These are phyloP conservation scores for Berkeleyomyces basicola DNA, from an alignment of 2,329 filamentous ascomycete species.

Conservation along the genomic window DNA sequence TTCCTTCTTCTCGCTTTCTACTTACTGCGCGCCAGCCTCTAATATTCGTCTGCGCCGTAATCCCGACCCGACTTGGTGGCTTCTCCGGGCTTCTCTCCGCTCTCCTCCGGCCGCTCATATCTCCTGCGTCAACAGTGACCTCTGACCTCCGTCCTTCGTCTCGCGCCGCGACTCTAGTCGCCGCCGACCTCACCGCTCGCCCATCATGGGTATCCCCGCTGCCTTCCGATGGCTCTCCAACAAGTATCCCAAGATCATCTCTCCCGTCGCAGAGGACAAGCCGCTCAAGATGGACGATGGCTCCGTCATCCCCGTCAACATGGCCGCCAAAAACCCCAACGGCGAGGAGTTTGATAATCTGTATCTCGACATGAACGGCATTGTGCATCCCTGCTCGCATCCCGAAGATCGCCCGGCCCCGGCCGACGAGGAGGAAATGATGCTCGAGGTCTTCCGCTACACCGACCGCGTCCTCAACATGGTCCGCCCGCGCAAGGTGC, in stretches of 20 bases:
- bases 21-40: background rate
- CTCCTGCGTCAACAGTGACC: background rate
- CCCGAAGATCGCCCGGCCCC: constrained; percentile 85
- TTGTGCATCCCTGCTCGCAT: constrained; percentile 96
- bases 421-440: constrained; percentile 96
- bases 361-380: constrained; percentile 98
- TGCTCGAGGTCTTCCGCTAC: constrained; percentile 95
- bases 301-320: constrained; percentile 67
- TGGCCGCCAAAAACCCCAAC: constrained; percentile 76
- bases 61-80: background rate
- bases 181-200: background rate
- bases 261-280: constrained; percentile 71
- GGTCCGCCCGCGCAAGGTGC: constrained; percentile 85
- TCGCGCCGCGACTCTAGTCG: background rate
- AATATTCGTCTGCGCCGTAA: background rate
- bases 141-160: background rate
- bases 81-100: background rate
- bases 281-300: constrained; percentile 69
- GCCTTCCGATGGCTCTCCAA: constrained; percentile 92
- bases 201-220: constrained; percentile 77
- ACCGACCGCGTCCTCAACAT: constrained; percentile 98
- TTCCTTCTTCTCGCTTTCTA: background rate
- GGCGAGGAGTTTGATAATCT: constrained; percentile 96
- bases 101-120: background rate
- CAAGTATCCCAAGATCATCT: constrained; percentile 97